These are phyloP conservation scores for Serpula lacrymans DNA, from an alignment of 768 basidiomycete species.

Conservation along the genomic window DNA sequence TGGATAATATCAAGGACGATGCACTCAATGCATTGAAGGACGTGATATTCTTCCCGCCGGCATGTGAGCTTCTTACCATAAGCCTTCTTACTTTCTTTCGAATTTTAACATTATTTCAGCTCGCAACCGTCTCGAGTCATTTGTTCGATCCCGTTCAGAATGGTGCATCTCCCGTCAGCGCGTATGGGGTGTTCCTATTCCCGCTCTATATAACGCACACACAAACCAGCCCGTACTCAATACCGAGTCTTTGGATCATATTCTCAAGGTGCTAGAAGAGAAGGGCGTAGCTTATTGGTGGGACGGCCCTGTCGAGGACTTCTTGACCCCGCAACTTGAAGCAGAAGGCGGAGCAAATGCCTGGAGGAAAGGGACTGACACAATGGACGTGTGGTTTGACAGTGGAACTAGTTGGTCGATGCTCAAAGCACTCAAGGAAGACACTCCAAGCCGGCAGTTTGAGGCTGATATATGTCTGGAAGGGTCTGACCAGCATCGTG, in stretches of 20 bases:
- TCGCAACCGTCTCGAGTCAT: conserved; percentile 82
- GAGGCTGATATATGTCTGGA: conserved; percentile 88
- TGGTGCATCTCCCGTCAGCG: conserved; percentile 99
- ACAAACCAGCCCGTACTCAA: conserved; percentile 67
- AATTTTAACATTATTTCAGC: conserved; percentile 43
- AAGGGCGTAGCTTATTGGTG: conserved; percentile 90
- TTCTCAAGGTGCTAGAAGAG: conserved; percentile 66
- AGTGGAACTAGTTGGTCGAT: conserved; percentile 94
- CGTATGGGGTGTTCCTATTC: conserved; percentile 97
- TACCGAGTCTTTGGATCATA: conserved; percentile 62
- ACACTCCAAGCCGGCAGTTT: conserved; percentile 29
- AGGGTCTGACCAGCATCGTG: conserved; percentile 95
- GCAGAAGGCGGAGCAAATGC: conserved; percentile 33
- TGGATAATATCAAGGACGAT: conserved; percentile 76
- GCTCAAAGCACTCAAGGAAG: conserved; percentile 43
- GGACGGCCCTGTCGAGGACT: conserved; percentile 79
- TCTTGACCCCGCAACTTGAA: conserved; percentile 61
- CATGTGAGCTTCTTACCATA: conserved; percentile 48
- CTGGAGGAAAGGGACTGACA: conserved; percentile 85
- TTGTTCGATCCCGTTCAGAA: conserved; percentile 84
- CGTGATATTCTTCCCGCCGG: conserved; percentile 73
- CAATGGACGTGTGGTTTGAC: conserved; percentile 99
- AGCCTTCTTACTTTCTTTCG: neutral
- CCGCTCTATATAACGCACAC: conserved; percentile 67
- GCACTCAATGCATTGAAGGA: conserved; percentile 66